A percentile compares a stretch with the other conserved stretches of the same genome.
Conservation (phyloP, 805 yeast species). For the Metschnikowia corniflorae region DNA sequence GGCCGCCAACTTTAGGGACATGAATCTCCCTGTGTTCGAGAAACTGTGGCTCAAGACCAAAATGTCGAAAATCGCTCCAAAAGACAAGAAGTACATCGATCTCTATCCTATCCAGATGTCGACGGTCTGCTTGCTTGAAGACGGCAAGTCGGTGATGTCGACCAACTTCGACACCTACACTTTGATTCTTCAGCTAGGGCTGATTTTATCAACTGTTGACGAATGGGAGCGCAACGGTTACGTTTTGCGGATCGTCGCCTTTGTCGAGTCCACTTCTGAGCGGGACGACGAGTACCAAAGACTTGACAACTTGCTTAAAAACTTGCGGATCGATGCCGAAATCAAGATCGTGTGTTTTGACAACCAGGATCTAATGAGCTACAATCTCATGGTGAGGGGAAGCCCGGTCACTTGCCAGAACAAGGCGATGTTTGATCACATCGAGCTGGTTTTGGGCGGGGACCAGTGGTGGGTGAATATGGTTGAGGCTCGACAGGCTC, state of each 20-base stretch:
- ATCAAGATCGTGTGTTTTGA: conserved; percentile 70
- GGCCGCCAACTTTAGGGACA: conserved; percentile 76
- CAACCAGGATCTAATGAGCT: conserved; percentile 52
- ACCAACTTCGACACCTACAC: conserved; percentile 97
- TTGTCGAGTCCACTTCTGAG: conserved; percentile 76
- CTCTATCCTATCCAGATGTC: conserved; percentile 97
- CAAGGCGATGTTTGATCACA: conserved; percentile 32
- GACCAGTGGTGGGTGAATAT: conserved; percentile 88
- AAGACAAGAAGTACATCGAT: conserved; percentile 62
- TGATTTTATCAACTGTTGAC: conserved; percentile 88
- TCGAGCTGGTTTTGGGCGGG: conserved; percentile 48
- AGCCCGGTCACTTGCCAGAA: conserved; percentile 33
- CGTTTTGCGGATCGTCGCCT: conserved; percentile 73
- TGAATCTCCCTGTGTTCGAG: conserved; percentile 55
- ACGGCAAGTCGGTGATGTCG: conserved; percentile 68
- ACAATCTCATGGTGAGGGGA: conserved; percentile 78
- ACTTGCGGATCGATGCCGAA: conserved; percentile 81
- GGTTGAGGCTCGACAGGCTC: conserved; percentile 49
- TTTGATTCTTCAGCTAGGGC: conserved; percentile 87
- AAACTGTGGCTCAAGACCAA: conserved; percentile 16
- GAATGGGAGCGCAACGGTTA: conserved; percentile 79
- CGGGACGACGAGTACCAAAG: conserved; percentile 66
- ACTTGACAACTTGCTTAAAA: conserved; percentile 59
- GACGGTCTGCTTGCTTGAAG: conserved; percentile 63
- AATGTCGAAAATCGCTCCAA: conserved; percentile 1